Evolutionary conservation across 495 filamentous ascomycete genomes (phyloP).

Genomic region (Tuber melanosporum): DNA sequence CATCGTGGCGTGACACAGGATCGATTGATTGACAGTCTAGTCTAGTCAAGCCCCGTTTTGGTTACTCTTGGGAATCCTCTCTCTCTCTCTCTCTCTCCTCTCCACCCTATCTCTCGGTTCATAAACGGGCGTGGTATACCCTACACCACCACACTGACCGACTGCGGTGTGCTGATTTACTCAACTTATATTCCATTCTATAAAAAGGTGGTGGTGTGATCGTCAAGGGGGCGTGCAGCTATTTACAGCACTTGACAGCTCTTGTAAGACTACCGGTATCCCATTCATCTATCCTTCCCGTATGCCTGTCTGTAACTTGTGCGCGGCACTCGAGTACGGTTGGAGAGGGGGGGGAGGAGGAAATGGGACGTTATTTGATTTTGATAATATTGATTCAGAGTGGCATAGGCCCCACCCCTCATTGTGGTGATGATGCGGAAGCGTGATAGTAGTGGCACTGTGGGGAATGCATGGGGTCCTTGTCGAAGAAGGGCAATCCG

Average conservation of each 20-base stretch:
- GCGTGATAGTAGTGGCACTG: no score
- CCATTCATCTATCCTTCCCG: no score
- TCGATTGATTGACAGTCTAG: not conserved
- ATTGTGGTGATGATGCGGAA: not conserved
- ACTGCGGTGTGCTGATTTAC: not conserved
- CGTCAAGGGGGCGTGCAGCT: not conserved
- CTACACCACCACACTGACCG: not conserved
- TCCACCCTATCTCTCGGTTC: not conserved
- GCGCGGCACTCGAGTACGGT: no score
- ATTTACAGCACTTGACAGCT: not conserved
- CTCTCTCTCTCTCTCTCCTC: not conserved
- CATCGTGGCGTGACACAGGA: not conserved
- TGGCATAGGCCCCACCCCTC: not conserved
- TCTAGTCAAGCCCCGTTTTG: not conserved
- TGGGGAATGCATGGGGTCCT: no score
- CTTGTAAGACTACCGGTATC: no score
- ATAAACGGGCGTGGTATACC: not conserved
- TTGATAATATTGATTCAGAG: not conserved
- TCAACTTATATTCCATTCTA: not conserved
- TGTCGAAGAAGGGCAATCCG: slow-evolving; percentile 15
- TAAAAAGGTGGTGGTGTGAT: not conserved
- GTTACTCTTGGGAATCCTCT: not conserved
- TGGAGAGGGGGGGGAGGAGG: no score
- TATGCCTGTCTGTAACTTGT: no score
- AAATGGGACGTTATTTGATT: no score